A percentile compares a stretch with the other conserved stretches of the same genome.
Evolutionary conservation across 2,329 filamentous ascomycete species (phyloP).

Genomic region (Aureobasidium namibiae): DNA sequence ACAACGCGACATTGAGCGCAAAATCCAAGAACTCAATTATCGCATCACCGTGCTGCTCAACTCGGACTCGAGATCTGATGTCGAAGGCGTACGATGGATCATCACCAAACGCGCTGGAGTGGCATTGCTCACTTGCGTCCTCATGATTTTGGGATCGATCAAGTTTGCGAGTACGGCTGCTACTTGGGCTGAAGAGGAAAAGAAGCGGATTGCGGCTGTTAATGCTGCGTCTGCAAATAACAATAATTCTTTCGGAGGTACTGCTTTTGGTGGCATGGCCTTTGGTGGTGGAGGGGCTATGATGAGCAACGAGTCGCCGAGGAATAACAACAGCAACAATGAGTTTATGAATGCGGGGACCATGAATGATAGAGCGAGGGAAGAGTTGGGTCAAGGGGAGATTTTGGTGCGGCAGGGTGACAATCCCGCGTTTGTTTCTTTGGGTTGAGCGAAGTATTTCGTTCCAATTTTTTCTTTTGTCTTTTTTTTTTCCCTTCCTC

Average conservation of each 20-base stretch:
- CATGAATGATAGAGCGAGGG: constrained; percentile 1
- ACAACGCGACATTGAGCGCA: constrained; percentile 74
- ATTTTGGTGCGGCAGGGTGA: constrained; percentile 26
- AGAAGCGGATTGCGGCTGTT: constrained; percentile 27
- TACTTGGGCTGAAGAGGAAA: constrained; percentile 32
- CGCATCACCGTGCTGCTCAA: constrained; percentile 88
- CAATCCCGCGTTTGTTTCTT: constrained; percentile 25
- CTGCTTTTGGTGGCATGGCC: too few relatives aligned
- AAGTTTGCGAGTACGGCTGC: constrained; percentile 32
- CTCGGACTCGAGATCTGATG: constrained; percentile 83
- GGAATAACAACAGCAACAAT: background rate
- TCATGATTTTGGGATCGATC: constrained; percentile 36
- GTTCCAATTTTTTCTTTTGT: background rate
- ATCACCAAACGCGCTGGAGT: constrained; percentile 57
- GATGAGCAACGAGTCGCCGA: background rate
- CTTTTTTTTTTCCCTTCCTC: background rate
- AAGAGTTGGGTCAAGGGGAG: constrained; percentile 17
- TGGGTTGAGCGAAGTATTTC: constrained; percentile 19
- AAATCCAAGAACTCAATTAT: constrained; percentile 91
- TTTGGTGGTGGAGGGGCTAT: too few relatives aligned
- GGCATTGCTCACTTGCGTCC: constrained; percentile 43
- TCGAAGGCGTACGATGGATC: constrained; percentile 87
- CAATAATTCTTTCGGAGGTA: background rate
- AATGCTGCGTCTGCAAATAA: background rate
- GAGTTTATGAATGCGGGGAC: background rate